Percentiles rank a stretch among this genome's conserved stretches.
Conservation (phyloP, 768 basidiomycete genomes). For the Pulveroboletus sp. region DNA sequence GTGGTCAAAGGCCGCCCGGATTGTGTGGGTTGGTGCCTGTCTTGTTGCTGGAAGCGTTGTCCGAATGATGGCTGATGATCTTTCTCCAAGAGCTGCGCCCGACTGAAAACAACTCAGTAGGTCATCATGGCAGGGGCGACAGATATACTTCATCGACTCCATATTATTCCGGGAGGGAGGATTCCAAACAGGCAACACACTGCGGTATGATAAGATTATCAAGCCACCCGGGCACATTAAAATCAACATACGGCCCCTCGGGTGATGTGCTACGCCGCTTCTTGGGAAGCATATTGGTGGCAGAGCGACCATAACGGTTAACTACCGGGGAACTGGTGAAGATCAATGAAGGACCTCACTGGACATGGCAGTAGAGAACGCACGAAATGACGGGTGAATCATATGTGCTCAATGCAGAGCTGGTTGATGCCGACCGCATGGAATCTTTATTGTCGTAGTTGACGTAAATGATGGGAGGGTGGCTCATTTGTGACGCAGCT, state of each 20-base stretch:
- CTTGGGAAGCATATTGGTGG: conserved; percentile 29
- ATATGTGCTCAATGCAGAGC: conserved; percentile 25
- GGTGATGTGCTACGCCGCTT: conserved; percentile 33
- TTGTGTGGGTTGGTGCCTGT: conserved; percentile 3
- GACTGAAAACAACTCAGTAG: conserved; percentile 16
- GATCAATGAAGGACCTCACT: conserved; percentile 14
- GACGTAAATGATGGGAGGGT: conserved; percentile 38
- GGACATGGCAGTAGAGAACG: conserved; percentile 19
- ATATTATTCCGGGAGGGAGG: conserved; percentile 15
- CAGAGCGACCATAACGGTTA: conserved; percentile 23
- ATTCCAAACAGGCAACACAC: conserved; percentile 12
- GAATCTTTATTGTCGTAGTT: conserved; percentile 29
- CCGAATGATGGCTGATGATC: conserved; percentile 5
- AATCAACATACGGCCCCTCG: conserved; percentile 22
- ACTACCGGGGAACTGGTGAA: conserved; percentile 26
- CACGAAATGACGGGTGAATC: conserved; percentile 29
- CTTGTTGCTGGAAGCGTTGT: conserved; percentile 15
- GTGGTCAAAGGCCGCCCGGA: conserved; percentile 6
- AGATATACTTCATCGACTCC: conserved; percentile 28
- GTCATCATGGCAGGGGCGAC: not conserved
- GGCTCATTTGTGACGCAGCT: conserved; percentile 40
- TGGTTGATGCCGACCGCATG: conserved; percentile 31
- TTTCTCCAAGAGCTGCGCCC: conserved; percentile 19
- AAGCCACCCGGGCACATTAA: not conserved
- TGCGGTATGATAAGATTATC: conserved; percentile 14